Evolutionary conservation across 164 flowering plant species (phyloP).

Genomic region (Chloranthus sessilifolius): DNA sequence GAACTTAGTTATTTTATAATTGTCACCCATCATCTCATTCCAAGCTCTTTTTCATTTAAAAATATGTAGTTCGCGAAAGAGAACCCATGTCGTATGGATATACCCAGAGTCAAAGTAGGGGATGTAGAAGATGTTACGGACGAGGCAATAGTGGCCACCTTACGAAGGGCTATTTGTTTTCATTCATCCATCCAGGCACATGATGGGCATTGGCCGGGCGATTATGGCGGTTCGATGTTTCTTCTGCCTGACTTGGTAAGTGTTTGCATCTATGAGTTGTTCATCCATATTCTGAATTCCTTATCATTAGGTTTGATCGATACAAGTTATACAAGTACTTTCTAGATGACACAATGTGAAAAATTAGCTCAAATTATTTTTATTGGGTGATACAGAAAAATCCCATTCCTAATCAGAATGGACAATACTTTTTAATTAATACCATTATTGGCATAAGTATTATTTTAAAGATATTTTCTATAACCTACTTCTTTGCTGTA

Average conservation of each 20-base stretch:
- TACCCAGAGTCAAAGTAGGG: constrained; percentile 56
- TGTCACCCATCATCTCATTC: constrained; percentile 11
- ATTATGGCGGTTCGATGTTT: constrained; percentile 53
- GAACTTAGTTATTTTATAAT: background rate
- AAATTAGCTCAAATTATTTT: background rate
- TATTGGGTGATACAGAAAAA: too few relatives aligned
- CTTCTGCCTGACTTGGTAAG: constrained; percentile 56
- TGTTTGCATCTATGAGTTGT: background rate
- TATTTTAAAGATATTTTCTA: too few relatives aligned
- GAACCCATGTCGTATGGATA: constrained; percentile 26
- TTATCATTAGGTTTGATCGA: too few relatives aligned
- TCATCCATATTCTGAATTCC: background rate
- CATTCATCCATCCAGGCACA: constrained; percentile 50
- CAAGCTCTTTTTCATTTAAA: constrained; percentile 4
- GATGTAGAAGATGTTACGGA: constrained; percentile 54
- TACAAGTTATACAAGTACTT: background rate
- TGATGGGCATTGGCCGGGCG: constrained; percentile 79
- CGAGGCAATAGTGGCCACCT: constrained; percentile 50
- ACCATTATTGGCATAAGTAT: too few relatives aligned
- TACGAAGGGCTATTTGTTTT: constrained; percentile 44
- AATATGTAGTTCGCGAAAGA: constrained; percentile 57
- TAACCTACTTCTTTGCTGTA: too few relatives aligned
- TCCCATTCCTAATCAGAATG: too few relatives aligned
- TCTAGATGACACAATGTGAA: background rate
- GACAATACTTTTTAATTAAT: too few relatives aligned